Evolutionary conservation across 768 basidiomycete species (phyloP), one percentile per base, ranked within the genome.

Genomic region (Naganishia kalamii): DNA sequence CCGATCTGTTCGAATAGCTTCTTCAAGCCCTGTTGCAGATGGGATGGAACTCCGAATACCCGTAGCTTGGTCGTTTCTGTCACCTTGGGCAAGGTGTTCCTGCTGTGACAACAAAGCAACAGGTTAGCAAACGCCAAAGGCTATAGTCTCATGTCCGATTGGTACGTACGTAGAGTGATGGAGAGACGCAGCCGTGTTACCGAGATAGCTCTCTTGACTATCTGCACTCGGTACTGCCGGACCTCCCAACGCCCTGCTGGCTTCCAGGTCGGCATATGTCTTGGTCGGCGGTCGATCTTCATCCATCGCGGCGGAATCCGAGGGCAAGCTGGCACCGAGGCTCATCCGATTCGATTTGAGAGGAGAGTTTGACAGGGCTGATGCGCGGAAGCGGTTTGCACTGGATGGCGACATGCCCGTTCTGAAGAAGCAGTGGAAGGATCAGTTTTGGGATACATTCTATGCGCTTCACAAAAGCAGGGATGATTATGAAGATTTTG

Each of bases 241-340:
- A 13, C 62, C 48, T 44, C 46, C 60, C 60, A 61, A 57, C 1
- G 54, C 54, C 37, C 54, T 41, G n/a, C 54, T 57, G 7, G 54
- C 54, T 57, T 64, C 63, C 5, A 52, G n/a, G 13, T 64, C 63
- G 13, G 63, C 63, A 57, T 64, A 64, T 17, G 44, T 64, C 63
- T 43, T 44, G 27, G 41, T 41, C 19, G 63, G 63, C n/a, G 63
- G 63, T 23, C 63, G 63, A 50, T 64, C 63, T 15, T 64, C 63
- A 33, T 52, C 63, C 63, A 64, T 64, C 40, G 50, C 41, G 15
- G 37, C 62, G 19, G 35, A 49, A 35, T 40, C 61, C 4, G 35
- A 19, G 7, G 30, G 35, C 35, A 48, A 35, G 33, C 61, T 49
- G 13, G 61, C 51, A 27, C 62, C 62, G 12, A 52, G 27, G 29